A percentile compares a stretch with the other conserved stretches of the same genome.
Conservation (phyloP, 1,284 basidiomycete species). For the Papiliotrema flavescens region DNA sequence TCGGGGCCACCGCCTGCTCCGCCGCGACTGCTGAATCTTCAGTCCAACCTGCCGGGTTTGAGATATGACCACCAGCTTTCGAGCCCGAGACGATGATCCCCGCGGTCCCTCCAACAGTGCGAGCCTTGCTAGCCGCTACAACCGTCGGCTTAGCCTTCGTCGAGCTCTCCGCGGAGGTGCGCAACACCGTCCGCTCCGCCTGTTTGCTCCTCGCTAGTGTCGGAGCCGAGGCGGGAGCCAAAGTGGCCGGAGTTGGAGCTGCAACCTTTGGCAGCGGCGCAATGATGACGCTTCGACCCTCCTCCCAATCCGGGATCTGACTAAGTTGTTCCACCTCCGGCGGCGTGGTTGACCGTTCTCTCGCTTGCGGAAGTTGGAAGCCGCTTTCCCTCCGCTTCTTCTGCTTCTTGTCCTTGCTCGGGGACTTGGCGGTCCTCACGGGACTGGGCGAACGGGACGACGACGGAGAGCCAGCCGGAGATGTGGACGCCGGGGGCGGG, state of each 20-base stretch:
- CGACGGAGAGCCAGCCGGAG: neutral
- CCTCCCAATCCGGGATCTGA: conserved; percentile 6
- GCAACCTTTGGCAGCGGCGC: neutral
- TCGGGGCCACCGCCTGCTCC: too few relatives aligned
- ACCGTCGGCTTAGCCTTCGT: too few relatives aligned
- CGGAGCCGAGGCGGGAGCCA: neutral
- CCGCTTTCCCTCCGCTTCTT: conserved; percentile 25
- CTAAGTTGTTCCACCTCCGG: neutral
- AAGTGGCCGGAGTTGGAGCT: too few relatives aligned
- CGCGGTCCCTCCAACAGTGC: too few relatives aligned
- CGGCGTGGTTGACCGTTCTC: conserved; percentile 4
- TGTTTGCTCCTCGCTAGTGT: neutral
- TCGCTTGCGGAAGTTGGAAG: conserved; percentile 8
- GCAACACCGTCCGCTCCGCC: neutral
- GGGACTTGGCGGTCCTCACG: neutral
- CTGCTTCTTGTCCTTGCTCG: conserved; percentile 4
- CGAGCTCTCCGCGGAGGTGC: neutral
- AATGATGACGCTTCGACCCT: neutral
- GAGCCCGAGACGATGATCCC: too few relatives aligned
- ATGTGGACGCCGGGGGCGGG: neutral
- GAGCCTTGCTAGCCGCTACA: too few relatives aligned
- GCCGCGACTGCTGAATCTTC: too few relatives aligned
- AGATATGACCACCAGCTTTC: too few relatives aligned
- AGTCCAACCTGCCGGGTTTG: too few relatives aligned
- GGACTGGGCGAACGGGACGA: conserved; percentile 1